Evolutionary conservation across 768 basidiomycete species (phyloP).

Genomic region (Hericium alpestre): DNA sequence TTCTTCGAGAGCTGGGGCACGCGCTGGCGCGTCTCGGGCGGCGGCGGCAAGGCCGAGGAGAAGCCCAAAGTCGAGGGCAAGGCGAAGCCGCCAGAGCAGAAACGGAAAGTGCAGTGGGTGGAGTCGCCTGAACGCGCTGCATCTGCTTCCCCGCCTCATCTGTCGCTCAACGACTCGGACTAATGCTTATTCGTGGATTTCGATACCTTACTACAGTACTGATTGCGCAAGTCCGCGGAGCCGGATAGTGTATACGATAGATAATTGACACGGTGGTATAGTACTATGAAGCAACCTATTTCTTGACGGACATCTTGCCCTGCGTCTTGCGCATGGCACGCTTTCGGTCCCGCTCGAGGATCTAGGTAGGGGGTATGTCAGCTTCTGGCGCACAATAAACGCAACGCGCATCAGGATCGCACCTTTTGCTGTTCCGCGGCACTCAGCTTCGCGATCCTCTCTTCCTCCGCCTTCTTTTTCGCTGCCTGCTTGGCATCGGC

Average conservation of each 20-base stretch:
- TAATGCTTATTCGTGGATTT: no score
- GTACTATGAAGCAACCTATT: slow-evolving; percentile 22
- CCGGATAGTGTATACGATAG: no score
- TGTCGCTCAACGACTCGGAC: no score
- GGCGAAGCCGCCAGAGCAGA: slow-evolving; percentile 6
- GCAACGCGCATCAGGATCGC: slow-evolving; percentile 2
- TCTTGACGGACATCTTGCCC: slow-evolving; percentile 43
- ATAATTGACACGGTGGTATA: not conserved
- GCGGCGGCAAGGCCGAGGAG: slow-evolving; percentile 10
- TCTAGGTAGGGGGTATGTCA: slow-evolving; percentile 21
- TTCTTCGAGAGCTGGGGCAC: slow-evolving; percentile 74
- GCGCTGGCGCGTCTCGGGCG: slow-evolving; percentile 31
- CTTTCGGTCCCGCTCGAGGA: slow-evolving; percentile 70
- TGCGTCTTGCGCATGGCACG: slow-evolving; percentile 60
- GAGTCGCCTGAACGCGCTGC: not conserved
- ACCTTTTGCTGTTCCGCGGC: slow-evolving; percentile 81
- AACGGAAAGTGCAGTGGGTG: not conserved
- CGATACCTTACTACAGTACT: no score
- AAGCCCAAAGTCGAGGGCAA: not conserved
- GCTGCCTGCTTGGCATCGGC: slow-evolving; percentile 62
- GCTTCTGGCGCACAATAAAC: no score
- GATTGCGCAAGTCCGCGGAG: no score
- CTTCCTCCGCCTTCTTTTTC: slow-evolving; percentile 66
- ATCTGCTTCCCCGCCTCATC: no score
- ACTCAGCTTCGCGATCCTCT: slow-evolving; percentile 60